These are phyloP conservation scores for Samsoniella hepiali DNA, from an alignment of 2,329 filamentous ascomycete genomes.

Conservation along the genomic window DNA sequence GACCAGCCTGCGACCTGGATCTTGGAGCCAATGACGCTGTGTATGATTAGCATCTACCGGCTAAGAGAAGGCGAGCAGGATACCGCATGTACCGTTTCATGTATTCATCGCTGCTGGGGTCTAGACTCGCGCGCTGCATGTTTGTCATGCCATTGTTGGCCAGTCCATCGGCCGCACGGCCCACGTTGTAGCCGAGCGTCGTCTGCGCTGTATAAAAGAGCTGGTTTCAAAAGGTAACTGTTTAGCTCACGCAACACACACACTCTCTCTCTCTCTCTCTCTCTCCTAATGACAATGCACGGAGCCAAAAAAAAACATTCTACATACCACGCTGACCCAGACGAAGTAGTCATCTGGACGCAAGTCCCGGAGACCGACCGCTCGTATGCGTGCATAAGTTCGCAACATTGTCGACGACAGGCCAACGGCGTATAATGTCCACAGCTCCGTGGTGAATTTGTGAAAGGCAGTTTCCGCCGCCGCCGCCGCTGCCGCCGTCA, in stretches of 20 bases:
- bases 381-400: conserved; percentile 30
- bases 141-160: conserved; percentile 58
- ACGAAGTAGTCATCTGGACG: conserved; percentile 32
- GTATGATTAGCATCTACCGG: neutral
- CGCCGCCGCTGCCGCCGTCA: conserved; percentile 11
- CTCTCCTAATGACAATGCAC: too few relatives aligned
- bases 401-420: conserved; percentile 21
- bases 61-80: neutral
- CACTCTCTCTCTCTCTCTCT: too few relatives aligned
- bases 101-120: conserved; percentile 44
- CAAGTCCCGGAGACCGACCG: conserved; percentile 26
- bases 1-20: conserved; percentile 55
- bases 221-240: conserved; percentile 28
- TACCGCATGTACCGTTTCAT: conserved; percentile 29
- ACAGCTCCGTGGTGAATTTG: conserved; percentile 25
- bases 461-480: conserved; percentile 19
- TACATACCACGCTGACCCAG: conserved; percentile 21
- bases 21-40: conserved; percentile 53
- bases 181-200: conserved; percentile 48
- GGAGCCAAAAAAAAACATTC: too few relatives aligned
- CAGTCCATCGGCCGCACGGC: conserved; percentile 46
- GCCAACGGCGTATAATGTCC: neutral
- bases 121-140: conserved; percentile 43
- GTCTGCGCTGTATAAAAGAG: conserved; percentile 51
- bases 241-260: too few relatives aligned